These are phyloP conservation scores for Fomitopsis palustris DNA, from an alignment of 1,284 basidiomycete genomes.

Conservation along the genomic window DNA sequence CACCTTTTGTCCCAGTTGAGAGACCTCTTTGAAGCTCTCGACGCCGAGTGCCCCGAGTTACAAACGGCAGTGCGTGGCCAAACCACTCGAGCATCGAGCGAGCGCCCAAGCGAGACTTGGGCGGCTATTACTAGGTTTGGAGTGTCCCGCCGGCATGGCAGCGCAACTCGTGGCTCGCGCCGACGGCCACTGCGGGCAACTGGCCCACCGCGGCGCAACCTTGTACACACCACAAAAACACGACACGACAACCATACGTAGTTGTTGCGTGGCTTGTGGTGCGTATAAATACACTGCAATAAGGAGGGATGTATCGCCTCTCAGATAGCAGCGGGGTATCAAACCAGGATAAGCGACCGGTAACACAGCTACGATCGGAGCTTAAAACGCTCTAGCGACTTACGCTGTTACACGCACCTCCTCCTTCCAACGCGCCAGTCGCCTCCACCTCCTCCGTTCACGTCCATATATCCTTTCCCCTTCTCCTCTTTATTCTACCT, in stretches of 20 bases:
- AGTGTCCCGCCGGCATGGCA: background rate
- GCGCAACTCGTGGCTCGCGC: background rate
- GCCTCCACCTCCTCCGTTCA: constrained; percentile 21
- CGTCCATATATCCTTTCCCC: constrained; percentile 15
- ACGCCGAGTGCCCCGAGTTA: too few relatives aligned
- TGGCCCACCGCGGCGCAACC: background rate
- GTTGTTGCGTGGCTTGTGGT: background rate
- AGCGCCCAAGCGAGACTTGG: too few relatives aligned
- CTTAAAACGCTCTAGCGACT: constrained; percentile 20
- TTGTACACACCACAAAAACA: background rate
- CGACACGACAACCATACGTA: background rate
- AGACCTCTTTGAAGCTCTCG: too few relatives aligned
- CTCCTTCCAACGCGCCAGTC: constrained; percentile 16
- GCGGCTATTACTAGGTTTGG: background rate
- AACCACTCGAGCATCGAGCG: too few relatives aligned
- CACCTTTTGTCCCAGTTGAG: too few relatives aligned
- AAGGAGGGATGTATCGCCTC: background rate
- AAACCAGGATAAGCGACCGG: background rate
- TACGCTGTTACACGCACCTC: constrained; percentile 22
- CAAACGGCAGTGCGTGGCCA: too few relatives aligned
- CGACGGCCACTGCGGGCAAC: background rate
- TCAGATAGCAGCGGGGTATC: background rate
- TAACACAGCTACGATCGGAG: constrained; percentile 24
- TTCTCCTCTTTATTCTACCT: constrained; percentile 14
- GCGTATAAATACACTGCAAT: too few relatives aligned